Conservation (phyloP, 139 green algal genomes). For the Chlamydomonas sp. region DNA sequence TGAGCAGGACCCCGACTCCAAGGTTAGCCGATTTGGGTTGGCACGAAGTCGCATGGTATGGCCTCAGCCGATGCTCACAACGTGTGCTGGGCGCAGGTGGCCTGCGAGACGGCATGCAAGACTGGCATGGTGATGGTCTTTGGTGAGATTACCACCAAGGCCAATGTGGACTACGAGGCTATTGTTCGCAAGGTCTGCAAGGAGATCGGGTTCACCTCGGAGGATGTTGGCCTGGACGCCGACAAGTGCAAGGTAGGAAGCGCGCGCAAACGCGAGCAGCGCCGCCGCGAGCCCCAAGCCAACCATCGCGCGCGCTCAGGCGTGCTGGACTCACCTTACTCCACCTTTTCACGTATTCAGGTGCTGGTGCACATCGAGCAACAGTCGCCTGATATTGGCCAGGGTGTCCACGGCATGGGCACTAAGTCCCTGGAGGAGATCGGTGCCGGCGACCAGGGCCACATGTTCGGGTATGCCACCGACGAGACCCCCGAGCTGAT, state of each 20-base stretch:
- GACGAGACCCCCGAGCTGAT: slow-evolving; percentile 99
- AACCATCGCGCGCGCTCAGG: no score
- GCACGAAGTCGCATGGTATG: no score
- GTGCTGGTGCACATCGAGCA: slow-evolving; percentile 99
- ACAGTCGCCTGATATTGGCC: slow-evolving; percentile 99
- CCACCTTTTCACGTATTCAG: slow-evolving; percentile 48
- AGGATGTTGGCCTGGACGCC: slow-evolving; percentile 94
- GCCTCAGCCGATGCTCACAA: no score
- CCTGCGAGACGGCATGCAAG: slow-evolving; percentile 99
- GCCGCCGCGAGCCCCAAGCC: no score
- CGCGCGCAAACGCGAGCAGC: no score
- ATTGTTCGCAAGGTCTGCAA: slow-evolving; percentile 77
- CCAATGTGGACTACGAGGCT: slow-evolving; percentile 99
- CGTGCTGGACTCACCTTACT: no score
- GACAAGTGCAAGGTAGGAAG: slow-evolving; percentile 95
- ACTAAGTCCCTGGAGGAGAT: slow-evolving; percentile 99
- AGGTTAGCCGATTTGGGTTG: slow-evolving; percentile 66
- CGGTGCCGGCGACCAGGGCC: slow-evolving; percentile 98
- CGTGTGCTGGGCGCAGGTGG: slow-evolving; percentile 65
- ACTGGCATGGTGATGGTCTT: slow-evolving; percentile 99
- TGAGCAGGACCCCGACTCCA: slow-evolving; percentile 94
- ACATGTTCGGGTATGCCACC: slow-evolving; percentile 99
- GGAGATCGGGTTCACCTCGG: slow-evolving; percentile 95
- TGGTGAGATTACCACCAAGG: slow-evolving; percentile 99
- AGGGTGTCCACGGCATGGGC: slow-evolving; percentile 98